phyloP scores from a whole-genome alignment of 345 rosid genomes.

The Eucalyptus regnans region DNA sequence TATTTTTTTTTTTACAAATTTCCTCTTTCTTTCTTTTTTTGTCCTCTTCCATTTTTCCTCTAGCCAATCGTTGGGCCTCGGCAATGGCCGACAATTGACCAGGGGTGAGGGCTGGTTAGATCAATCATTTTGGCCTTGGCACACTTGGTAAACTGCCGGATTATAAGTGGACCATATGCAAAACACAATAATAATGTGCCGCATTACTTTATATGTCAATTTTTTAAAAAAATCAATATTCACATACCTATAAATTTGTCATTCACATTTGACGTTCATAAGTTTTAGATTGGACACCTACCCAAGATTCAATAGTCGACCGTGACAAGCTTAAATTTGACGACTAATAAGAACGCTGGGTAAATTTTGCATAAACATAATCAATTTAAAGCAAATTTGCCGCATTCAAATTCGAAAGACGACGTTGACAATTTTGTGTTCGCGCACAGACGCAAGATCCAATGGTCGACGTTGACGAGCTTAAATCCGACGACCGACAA shows the following conservation, averaged over 20 bases:
- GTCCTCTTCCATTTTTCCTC: too few relatives aligned
- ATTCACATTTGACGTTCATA: not conserved
- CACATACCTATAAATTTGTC: not conserved
- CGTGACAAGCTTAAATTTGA: not conserved
- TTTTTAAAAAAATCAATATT: too few relatives aligned
- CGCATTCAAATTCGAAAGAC: not conserved
- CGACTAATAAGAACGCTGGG: not conserved
- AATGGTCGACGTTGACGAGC: not conserved
- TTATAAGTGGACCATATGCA: too few relatives aligned
- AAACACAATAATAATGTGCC: too few relatives aligned
- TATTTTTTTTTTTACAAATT: too few relatives aligned
- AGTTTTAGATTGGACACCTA: not conserved
- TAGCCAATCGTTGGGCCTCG: accelerated
- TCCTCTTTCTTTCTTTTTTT: too few relatives aligned
- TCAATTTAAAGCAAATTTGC: not conserved
- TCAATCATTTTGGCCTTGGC: too few relatives aligned
- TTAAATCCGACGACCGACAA: not conserved
- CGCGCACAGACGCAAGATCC: not conserved
- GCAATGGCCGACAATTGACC: accelerated
- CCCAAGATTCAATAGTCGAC: not conserved
- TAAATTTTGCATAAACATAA: not conserved
- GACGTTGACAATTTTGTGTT: not conserved
- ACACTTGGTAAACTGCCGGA: accelerated
- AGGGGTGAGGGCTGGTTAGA: accelerated
- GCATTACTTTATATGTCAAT: too few relatives aligned